Conservation (phyloP, 2,329 filamentous ascomycete species). For the Colletotrichum orchidophilum region DNA sequence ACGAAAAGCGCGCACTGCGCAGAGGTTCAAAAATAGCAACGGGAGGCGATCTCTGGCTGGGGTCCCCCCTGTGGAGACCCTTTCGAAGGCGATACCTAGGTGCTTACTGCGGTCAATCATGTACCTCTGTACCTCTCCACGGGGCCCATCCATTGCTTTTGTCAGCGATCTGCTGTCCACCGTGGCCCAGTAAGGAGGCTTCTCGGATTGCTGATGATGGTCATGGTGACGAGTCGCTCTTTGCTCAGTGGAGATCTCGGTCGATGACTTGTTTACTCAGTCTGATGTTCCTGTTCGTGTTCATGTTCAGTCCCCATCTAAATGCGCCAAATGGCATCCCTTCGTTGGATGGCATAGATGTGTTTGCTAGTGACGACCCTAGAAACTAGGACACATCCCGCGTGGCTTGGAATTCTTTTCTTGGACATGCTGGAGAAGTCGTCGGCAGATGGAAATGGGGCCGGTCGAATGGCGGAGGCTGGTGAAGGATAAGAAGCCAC, state of each 20-base stretch:
- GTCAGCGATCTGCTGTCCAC: background rate
- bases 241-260: background rate
- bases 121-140: background rate
- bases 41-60: background rate
- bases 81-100: background rate
- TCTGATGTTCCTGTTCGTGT: background rate
- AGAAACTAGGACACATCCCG: background rate
- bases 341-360: background rate
- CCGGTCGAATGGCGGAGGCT: background rate
- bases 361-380: background rate
- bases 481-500: background rate
- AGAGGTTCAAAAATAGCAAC: constrained; percentile 9
- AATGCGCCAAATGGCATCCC: background rate
- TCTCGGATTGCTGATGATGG: background rate
- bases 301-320: background rate
- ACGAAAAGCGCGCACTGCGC: background rate
- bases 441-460: too few species aligned
- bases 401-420: background rate
- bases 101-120: background rate
- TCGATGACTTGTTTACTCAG: background rate
- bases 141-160: too few species aligned
- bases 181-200: background rate
- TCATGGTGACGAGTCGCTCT: background rate
- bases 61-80: background rate
- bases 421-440: background rate